Evolutionary conservation across 2,329 filamentous ascomycete genomes (phyloP), one percentile per base, ranked within the genome.

Genomic region (Aspergillus unguis): DNA sequence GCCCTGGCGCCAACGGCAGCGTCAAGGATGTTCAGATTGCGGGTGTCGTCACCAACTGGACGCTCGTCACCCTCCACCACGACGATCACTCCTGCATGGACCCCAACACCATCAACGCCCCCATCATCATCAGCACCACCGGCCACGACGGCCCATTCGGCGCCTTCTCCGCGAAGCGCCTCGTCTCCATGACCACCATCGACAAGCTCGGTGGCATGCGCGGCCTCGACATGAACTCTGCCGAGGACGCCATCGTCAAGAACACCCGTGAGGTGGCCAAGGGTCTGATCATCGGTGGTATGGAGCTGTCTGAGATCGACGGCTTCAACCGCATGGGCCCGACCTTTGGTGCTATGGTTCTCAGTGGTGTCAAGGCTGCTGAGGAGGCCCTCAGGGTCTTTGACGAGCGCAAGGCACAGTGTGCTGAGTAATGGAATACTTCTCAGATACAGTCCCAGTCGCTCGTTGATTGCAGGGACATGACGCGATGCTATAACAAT

Each of bases 31-130:
- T 95, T 40, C 85, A 88, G 58, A 85, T 96, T 60, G 88, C 90
- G 6, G 91, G 91, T 64, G 91, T 96, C 1, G 92, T 96, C 50
- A 95, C 90, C 65, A 96, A 96, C 81, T 96, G 91, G 91, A 96
- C 91, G 1, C 81, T 96, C 27, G 91, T 96, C 44, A 84, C 86
- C 40, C 88, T 92, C 80, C 87, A 92, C 72, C 88, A 92, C 72
- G 87, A 91, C 68, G 88, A 92, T 70, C 90, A 95, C 77, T 88
- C 84, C 56, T 96, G 91, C 86, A 95, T 96, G 91, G 92, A 96
- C 72, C 91, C 91, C 62, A 95, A 94, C 83, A 96, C 91, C 65
- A 95, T 96, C 82, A 96, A 95, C 69, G 90, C 90, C 0, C 90
- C 91, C 1, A 73, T 96, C 54, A 79, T 96, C 67, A 88, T 96